These are phyloP conservation scores for Kodamaea sp. DNA, from an alignment of 1,139 yeast genomes.

Conservation along the genomic window DNA sequence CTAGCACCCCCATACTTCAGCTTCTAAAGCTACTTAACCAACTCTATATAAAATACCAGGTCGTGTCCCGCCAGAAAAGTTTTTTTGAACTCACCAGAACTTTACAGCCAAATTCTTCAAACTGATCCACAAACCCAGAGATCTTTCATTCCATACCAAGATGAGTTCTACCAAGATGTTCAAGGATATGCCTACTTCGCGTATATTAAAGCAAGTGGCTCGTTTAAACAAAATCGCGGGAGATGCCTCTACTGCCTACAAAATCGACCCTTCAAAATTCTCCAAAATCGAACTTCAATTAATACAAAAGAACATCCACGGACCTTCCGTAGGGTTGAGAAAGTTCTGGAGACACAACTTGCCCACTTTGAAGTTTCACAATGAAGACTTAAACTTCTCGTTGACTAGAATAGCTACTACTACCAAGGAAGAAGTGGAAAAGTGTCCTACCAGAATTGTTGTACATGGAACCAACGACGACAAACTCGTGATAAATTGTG, in stretches of 20 bases:
- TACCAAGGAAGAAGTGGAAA: slow-evolving; percentile 38
- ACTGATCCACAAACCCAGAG: not conserved
- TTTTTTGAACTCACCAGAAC: not conserved
- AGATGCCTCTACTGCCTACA: slow-evolving; percentile 34
- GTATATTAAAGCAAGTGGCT: slow-evolving; percentile 34
- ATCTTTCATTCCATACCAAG: no score
- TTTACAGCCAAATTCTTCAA: no score
- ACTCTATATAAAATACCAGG: no score
- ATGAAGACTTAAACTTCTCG: slow-evolving; percentile 64
- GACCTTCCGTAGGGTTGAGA: slow-evolving; percentile 40
- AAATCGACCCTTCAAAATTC: slow-evolving; percentile 26
- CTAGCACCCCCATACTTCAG: no score
- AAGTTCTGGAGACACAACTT: slow-evolving; percentile 71
- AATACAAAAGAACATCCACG: slow-evolving; percentile 28
- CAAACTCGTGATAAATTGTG: slow-evolving; percentile 34
- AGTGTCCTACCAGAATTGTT: slow-evolving; percentile 49
- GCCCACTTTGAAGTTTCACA: slow-evolving; percentile 81
- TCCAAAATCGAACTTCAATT: slow-evolving; percentile 33
- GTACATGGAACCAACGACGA: slow-evolving; percentile 26
- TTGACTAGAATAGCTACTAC: slow-evolving; percentile 56
- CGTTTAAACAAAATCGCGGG: slow-evolving; percentile 45
- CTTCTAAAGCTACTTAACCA: no score
- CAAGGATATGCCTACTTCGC: slow-evolving; percentile 29
- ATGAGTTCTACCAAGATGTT: slow-evolving; percentile 17
- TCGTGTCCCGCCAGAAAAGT: slow-evolving; percentile 8